A percentile compares a stretch with the other conserved stretches of the same genome.
Evolutionary conservation across 805 yeast genomes (phyloP).

Genomic region (Blastobotrys americana): DNA sequence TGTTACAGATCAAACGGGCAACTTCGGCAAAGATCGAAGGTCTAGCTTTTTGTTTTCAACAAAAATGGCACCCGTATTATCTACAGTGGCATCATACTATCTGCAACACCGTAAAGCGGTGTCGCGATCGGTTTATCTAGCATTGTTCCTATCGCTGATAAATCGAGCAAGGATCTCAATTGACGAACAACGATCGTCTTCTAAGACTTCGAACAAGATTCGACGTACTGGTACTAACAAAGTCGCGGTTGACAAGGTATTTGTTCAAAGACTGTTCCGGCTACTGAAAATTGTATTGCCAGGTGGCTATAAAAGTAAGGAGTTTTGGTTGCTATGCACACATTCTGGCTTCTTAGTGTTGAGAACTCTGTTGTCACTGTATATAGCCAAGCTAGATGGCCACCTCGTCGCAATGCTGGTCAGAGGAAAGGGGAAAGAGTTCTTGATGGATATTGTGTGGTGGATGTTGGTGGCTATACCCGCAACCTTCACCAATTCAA

Average conservation of each 20-base stretch:
- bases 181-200: conserved; percentile 12
- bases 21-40: no score
- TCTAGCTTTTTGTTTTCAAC: no score
- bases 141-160: conserved; percentile 17
- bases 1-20: no score
- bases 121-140: conserved; percentile 18
- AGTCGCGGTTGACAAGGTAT: conserved; percentile 29
- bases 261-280: conserved; percentile 23
- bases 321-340: conserved; percentile 34
- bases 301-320: conserved; percentile 24
- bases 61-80: conserved; percentile 11
- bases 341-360: conserved; percentile 56
- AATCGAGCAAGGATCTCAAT: conserved; percentile 18
- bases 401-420: conserved; percentile 73
- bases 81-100: conserved; percentile 17
- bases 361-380: conserved; percentile 68
- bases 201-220: conserved; percentile 2
- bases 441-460: conserved; percentile 52
- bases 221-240: conserved; percentile 3
- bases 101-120: conserved; percentile 17
- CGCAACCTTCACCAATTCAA: conserved; percentile 69
- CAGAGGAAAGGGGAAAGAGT: conserved; percentile 56
- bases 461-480: conserved; percentile 89
- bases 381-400: conserved; percentile 85
- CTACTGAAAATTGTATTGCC: conserved; percentile 32